These are phyloP conservation scores for Santalum album DNA, from an alignment of 164 flowering plant species.

Conservation along the genomic window DNA sequence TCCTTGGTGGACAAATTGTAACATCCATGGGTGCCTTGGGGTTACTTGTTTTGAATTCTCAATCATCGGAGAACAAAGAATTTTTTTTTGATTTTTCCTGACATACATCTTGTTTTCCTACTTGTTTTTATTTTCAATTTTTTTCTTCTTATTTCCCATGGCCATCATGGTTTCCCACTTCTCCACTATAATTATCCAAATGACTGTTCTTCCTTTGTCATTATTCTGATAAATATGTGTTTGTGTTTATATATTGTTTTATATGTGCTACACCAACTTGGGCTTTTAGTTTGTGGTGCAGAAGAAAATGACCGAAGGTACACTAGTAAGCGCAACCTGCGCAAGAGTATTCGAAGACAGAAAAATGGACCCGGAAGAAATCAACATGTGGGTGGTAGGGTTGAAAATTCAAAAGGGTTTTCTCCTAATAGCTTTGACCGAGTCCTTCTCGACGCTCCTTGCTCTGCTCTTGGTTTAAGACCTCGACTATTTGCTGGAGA, in stretches of 20 bases:
- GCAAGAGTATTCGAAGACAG: conserved; percentile 43
- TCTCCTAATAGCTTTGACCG: conserved; percentile 76
- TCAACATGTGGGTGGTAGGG: conserved; percentile 61
- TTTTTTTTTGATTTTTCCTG: no score
- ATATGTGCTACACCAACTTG: neutral
- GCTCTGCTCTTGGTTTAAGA: conserved; percentile 97
- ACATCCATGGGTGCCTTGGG: no score
- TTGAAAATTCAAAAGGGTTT: conserved; percentile 74
- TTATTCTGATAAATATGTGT: no score
- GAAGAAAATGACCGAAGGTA: conserved; percentile 24
- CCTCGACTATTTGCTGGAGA: conserved; percentile 82
- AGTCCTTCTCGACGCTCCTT: conserved; percentile 97
- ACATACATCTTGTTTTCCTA: no score
- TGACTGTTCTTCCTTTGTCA: no score
- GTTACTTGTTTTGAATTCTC: no score
- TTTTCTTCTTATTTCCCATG: no score
- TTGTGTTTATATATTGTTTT: neutral
- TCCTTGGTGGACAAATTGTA: no score
- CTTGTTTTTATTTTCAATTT: no score
- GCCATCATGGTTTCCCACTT: no score
- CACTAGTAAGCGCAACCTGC: conserved; percentile 44
- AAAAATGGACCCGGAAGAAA: conserved; percentile 87
- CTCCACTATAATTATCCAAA: no score
- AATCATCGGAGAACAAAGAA: no score
- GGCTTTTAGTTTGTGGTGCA: conserved; percentile 28